A percentile compares a stretch with the other conserved stretches of the same genome.
Conservation (phyloP, 2,329 filamentous ascomycete genomes). For the Pestalotiopsis sp. region DNA sequence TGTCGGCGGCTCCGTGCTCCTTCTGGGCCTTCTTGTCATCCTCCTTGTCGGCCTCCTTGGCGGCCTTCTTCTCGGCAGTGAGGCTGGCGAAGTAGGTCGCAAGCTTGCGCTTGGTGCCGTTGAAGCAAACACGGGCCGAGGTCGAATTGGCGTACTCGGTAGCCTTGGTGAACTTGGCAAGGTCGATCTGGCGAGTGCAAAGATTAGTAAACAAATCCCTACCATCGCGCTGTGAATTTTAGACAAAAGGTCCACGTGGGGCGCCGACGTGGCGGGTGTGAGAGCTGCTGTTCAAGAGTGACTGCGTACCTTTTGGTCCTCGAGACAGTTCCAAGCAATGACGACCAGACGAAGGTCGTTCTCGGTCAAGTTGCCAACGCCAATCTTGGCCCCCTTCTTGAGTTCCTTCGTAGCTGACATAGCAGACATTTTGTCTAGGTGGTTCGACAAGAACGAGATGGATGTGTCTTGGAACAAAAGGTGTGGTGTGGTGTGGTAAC, state of each 20-base stretch:
- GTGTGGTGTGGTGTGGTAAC: too few species aligned
- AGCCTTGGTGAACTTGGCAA: neutral
- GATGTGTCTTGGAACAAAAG: too few species aligned
- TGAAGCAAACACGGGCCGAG: neutral
- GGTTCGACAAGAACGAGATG: neutral
- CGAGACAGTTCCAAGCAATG: conserved; percentile 8
- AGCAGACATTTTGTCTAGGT: neutral
- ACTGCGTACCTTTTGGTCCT: neutral
- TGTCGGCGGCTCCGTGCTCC: neutral
- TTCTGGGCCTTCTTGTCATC: neutral
- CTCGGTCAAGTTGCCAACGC: neutral
- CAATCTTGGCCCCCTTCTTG: neutral
- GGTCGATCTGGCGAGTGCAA: neutral
- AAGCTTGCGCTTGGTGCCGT: neutral
- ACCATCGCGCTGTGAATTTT: neutral
- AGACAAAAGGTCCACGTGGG: neutral
- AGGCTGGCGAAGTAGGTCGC: neutral
- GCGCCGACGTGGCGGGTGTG: neutral
- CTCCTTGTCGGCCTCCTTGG: neutral
- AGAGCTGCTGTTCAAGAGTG: neutral
- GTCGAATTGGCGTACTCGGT: neutral
- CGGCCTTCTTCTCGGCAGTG: neutral
- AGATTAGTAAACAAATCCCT: neutral
- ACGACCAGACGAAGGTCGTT: neutral
- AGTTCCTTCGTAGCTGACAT: neutral